Percentiles rank a stretch among this genome's conserved stretches.
phyloP scores from a whole-genome alignment of 2,329 filamentous ascomycete genomes.

The Fusarium veterinarium region DNA sequence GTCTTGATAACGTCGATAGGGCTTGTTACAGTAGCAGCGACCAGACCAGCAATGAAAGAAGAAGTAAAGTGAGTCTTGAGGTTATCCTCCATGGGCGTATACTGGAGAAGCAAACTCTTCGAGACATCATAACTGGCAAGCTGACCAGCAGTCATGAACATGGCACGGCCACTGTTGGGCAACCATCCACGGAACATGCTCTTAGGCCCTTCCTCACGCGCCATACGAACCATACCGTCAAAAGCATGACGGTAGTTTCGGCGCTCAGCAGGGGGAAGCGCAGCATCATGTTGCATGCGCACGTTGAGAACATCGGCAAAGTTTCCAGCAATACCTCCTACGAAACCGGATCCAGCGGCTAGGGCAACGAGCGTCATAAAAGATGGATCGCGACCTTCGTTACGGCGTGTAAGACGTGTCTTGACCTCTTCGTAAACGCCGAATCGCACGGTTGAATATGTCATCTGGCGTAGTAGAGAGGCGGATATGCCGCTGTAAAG shows the following conservation, averaged over 20 bases:
- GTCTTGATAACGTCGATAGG: conserved; percentile 93
- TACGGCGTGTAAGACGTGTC: conserved; percentile 64
- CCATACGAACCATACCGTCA: conserved; percentile 87
- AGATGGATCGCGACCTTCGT: conserved; percentile 64
- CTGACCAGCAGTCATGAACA: conserved; percentile 89
- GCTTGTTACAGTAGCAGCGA: conserved; percentile 85
- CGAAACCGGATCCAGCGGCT: conserved; percentile 83
- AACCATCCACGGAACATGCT: conserved; percentile 87
- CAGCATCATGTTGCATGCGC: conserved; percentile 94
- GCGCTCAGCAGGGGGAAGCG: conserved; percentile 77
- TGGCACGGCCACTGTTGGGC: conserved; percentile 83
- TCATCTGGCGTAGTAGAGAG: conserved; percentile 91
- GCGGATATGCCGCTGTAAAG: conserved; percentile 94
- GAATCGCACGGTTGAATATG: conserved; percentile 96
- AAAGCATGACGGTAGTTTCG: conserved; percentile 92
- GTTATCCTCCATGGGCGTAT: conserved; percentile 75
- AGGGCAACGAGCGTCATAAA: conserved; percentile 84
- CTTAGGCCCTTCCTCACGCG: conserved; percentile 80
- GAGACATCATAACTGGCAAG: conserved; percentile 87
- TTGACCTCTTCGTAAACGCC: conserved; percentile 97
- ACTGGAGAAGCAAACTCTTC: conserved; percentile 75
- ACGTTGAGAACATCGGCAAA: conserved; percentile 97
- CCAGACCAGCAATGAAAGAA: conserved; percentile 81
- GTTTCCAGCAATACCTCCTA: conserved; percentile 91
- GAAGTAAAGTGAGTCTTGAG: conserved; percentile 83